Evolutionary conservation across 352 stramenopile genomes (phyloP), one percentile per base, ranked within the genome.

Genomic region (Halophytophthora batemanensis): DNA sequence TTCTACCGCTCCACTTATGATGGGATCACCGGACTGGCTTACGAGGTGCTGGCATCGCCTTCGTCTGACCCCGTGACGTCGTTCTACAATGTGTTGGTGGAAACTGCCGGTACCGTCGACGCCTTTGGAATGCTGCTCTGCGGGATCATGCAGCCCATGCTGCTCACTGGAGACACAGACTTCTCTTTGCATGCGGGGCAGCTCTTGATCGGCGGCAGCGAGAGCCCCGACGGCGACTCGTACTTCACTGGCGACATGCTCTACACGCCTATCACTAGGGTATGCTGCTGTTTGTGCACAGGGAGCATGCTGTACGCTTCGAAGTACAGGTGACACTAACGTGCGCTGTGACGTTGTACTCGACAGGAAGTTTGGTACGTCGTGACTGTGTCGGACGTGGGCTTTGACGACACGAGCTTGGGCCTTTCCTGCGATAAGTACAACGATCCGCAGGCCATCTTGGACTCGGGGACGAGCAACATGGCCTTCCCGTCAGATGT

Each of bases 391-490:
- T 76, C 82, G 6, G 81, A 90, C 47, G 69, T 93, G 38, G 83
- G 77, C 21, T 89, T 82, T 29, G 62, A 77, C 40, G 69, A 66
- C 15, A 72, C 69, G 7, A 88, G 77, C 23, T 63, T 92, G 4
- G 74, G 69, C 1, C 45, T 92, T 6, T 59, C 69, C 2, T 93
- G 83, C 56, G 61, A 71, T 12, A 76, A 68, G 8, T 90, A 88
- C 52, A 93, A 93, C 46, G 63, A 83, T 0, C 83, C 83, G 18
- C 60, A 93, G 61, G 77, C 83, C 10, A 92, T 93, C 45, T 56
- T 93, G 11, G 83, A 93, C 51, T 90, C 81, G 2, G 83, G 83
- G 10, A 90, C 83, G 6, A 93, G 81, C 54, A 93, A 93, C 50
- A 63, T 93, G 39, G 72, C 80, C 17, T 86, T 93, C 53, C 78